Evolutionary conservation across 2,329 filamentous ascomycete species (phyloP).

Genomic region (Epichloe coenophiala): DNA sequence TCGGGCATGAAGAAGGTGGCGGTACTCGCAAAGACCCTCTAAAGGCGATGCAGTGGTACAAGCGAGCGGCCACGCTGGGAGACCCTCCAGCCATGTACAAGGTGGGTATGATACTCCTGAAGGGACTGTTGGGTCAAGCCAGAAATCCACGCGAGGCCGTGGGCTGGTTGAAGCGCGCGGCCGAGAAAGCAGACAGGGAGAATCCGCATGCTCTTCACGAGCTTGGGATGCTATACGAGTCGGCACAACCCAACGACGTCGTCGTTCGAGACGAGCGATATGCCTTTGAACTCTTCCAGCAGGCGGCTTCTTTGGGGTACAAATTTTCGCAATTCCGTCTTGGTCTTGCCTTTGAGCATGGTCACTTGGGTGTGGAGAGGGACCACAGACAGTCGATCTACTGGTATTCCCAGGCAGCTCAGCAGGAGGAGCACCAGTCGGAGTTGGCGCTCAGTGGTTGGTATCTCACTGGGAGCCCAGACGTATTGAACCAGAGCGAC

Average conservation of each 20-base stretch:
- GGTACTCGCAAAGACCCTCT: conserved; percentile 81
- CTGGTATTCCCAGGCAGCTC: conserved; percentile 86
- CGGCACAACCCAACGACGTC: conserved; percentile 51
- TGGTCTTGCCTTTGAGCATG: conserved; percentile 82
- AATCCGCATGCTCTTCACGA: conserved; percentile 95
- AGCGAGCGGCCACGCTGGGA: conserved; percentile 76
- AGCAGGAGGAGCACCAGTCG: conserved; percentile 86
- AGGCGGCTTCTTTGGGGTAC: conserved; percentile 81
- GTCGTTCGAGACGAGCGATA: conserved; percentile 74
- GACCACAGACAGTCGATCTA: conserved; percentile 77
- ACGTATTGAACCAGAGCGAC: conserved; percentile 80
- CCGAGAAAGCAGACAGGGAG: conserved; percentile 72
- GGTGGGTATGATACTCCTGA: conserved; percentile 88
- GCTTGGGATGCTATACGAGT: conserved; percentile 54
- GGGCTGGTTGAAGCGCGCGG: conserved; percentile 84
- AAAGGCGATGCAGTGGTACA: conserved; percentile 98
- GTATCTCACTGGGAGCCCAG: conserved; percentile 86
- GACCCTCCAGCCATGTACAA: conserved; percentile 97
- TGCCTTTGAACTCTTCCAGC: conserved; percentile 65
- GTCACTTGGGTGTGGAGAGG: conserved; percentile 66
- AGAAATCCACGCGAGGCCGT: conserved; percentile 76
- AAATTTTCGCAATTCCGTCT: conserved; percentile 90
- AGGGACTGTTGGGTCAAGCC: conserved; percentile 80
- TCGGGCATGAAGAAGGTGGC: conserved; percentile 86
- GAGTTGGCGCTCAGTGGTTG: conserved; percentile 78